Evolutionary conservation across 208 protist species (phyloP), one percentile per base, ranked within the genome.

Genomic region (Acanthamoeba triangularis): DNA sequence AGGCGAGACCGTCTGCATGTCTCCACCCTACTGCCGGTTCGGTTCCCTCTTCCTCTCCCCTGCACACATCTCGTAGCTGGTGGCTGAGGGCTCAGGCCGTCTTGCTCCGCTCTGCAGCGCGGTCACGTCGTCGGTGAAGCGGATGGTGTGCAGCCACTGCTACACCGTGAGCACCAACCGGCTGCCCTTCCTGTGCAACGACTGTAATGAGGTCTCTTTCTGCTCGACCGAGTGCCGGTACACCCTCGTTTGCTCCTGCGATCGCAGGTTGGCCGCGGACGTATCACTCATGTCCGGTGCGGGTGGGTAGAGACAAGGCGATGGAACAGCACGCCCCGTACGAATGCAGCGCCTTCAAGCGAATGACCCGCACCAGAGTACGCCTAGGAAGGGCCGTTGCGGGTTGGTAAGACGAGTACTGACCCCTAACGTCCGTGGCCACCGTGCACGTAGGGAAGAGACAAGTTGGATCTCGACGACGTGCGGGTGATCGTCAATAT

Each of bases 401-500:
- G 61, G 2, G 20, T 69, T 20, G n/a, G 4, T 8, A 1, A 76
- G 13, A 76, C 25, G 16, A 76, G 14, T 35, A 25, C 72, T 80
- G 54, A 59, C 54, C 10, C 20, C 18, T 59, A 23, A 3, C 59
- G 20, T 23, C 16, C 8, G 16, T 56, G 8, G 13, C 52, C 52
- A 23, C 2, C 69, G 25, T 44, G 7, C 11, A 67, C 30, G 30
- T 52, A 88, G 80, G 80, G 87, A 47, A 35, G 87, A 35, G 44
- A 49, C 20, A 5, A 5, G 20, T n/a, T 93, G 37, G 87, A 93
- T 10, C 65, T 93, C 7, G 87, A 93, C 28, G 87, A 93, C 30
- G 87, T 93, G 41, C 30, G 87, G 4, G 56, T 93, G 87, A 93
- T 93, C 56, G 59, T 93, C 25, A 93, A 93, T 10, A 93, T 93